These are phyloP conservation scores for Laguncularia racemosa DNA, from an alignment of 345 rosid species.

Conservation along the genomic window DNA sequence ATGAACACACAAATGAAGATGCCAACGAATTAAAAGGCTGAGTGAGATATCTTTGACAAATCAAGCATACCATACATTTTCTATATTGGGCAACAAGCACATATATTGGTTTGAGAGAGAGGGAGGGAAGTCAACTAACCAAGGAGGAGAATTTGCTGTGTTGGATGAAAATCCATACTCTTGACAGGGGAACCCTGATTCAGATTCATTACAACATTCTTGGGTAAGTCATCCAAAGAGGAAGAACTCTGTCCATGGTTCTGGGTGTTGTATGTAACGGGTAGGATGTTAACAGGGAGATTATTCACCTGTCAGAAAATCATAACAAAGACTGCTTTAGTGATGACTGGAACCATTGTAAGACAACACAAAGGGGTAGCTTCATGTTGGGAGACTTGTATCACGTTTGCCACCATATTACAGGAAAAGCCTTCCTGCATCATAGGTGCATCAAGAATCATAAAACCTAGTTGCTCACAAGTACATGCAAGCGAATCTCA, in stretches of 20 bases:
- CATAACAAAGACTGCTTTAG: conserved; percentile 4
- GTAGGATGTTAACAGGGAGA: conserved; percentile 61
- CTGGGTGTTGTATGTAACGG: conserved; percentile 54
- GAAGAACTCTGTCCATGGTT: conserved; percentile 64
- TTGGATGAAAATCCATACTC: conserved; percentile 92
- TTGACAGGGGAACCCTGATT: conserved; percentile 62
- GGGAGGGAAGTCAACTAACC: conserved; percentile 34
- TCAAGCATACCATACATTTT: no score
- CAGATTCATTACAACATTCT: conserved; percentile 47
- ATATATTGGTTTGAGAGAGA: no score
- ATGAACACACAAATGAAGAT: no score
- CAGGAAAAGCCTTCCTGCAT: no score
- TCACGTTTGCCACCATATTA: no score
- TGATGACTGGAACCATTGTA: neutral
- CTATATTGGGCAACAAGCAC: no score
- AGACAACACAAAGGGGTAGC: neutral
- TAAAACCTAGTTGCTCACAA: no score
- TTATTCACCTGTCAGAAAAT: conserved; percentile 47
- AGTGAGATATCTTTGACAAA: no score
- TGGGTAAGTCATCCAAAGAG: conserved; percentile 79
- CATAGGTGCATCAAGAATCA: no score
- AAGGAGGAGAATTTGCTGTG: conserved; percentile 68
- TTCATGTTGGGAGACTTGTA: neutral
- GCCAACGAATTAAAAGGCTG: no score
- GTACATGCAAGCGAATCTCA: no score